Base-by-base conservation (phyloP, 495 filamentous ascomycete species). In the Penicillium canescens region DNA sequence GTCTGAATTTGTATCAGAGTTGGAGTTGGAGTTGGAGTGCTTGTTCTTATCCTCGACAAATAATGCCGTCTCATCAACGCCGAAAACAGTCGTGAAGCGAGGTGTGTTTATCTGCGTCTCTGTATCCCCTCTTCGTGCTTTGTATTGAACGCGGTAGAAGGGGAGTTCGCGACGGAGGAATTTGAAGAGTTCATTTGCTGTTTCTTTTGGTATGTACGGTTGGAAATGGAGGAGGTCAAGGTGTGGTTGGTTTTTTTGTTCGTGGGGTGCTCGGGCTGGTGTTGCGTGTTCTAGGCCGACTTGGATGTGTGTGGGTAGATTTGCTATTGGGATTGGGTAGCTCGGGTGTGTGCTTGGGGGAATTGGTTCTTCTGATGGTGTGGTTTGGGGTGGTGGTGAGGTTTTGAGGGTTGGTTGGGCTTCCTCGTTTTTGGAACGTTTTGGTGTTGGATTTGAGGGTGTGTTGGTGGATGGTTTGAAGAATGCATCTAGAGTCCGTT, bases 61-160 rank as follows among this genome's bases (percentile, higher is more conserved):
- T 1, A 52, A 60, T 0, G 77, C 75, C 24, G 81, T 87, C 10
- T 77, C 78, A 54, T 91, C 87, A 2, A 90, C 65, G 5, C 87
- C 88, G 55, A 89, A 91, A 16, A 89, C 85, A 2, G 88, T 87
- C 0, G 86, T 90, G 56, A 72, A 88, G 12, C 86, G 76, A 3
- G 88, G 88, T 6, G 87, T 91, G 42, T 77, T 82, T 50, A 90
- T 82, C 5, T 71, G 56, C 0, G 82, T 86, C n/a, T 84, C 75
- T 1, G 75, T 54, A 0, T 75, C 71, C 4, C 77, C 79, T 23
- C 87, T 76, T 41, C 81, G 84, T 59, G 88, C 88, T 11, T 71
- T 79, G 65, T 91, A 91, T 47, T 82, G 72, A 0, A 91, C 88
- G 13, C 86, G 76, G 64, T 91, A 90, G 67, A 90, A 92, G 40